phyloP scores from a whole-genome alignment of 192 early-diverging fungal species.

The Umbelopsis sp. region DNA sequence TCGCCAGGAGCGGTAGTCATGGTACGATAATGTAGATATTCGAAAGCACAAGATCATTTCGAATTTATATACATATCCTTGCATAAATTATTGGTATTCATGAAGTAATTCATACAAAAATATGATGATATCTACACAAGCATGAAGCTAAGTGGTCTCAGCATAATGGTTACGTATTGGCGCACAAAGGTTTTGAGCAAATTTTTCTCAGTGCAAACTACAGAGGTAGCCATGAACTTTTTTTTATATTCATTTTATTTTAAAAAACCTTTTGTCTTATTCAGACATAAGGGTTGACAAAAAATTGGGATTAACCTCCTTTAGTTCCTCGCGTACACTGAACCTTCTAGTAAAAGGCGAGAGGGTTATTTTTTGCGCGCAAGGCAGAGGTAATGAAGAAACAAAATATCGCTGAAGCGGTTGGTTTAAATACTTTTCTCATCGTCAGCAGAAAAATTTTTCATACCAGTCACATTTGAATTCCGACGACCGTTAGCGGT shows the following conservation, averaged over 20 bases:
- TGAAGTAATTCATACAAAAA: constrained; percentile 2
- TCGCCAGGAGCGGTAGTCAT: constrained; percentile 1
- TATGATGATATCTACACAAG: no score
- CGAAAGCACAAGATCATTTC: not conserved
- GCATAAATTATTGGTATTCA: not conserved
- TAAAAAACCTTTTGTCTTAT: constrained; percentile 8
- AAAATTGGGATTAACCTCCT: constrained; percentile 21
- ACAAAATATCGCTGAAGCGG: not conserved
- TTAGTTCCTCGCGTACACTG: constrained; percentile 19
- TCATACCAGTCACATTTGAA: constrained; percentile 10
- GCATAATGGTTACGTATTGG: no score
- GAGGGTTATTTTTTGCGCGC: constrained; percentile 17
- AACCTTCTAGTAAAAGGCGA: constrained; percentile 21
- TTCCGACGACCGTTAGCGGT: not conserved
- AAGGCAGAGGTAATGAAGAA: constrained; percentile 20
- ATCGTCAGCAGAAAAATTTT: not conserved
- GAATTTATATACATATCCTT: not conserved
- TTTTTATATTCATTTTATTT: constrained; percentile 8
- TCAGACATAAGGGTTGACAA: constrained; percentile 17
- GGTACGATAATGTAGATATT: not conserved
- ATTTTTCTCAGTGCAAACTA: not conserved
- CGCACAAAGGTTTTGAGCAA: no score
- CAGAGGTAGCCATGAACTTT: not conserved
- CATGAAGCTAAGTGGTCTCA: no score
- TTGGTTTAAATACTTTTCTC: not conserved